Conservation (phyloP, 306 rosid genomes). For the Trichosanthes cucumerina region DNA sequence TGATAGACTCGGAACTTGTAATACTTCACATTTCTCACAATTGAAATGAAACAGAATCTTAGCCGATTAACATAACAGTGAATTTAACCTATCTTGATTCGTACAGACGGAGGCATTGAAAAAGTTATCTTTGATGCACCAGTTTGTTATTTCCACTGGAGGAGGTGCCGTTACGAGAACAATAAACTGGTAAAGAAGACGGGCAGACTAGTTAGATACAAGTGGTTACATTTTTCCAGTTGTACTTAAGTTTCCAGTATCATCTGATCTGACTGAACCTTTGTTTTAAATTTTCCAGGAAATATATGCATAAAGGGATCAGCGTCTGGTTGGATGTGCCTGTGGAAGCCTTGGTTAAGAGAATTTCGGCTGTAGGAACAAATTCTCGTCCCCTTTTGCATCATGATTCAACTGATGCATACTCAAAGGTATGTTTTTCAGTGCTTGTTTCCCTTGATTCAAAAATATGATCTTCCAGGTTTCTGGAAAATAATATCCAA, state of each 20-base stretch:
- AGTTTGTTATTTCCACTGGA: conserved; percentile 75
- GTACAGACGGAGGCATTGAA: conserved; percentile 66
- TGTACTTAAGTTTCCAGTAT: not conserved
- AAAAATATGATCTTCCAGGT: not conserved
- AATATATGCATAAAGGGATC: conserved; percentile 74
- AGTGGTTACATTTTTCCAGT: not conserved
- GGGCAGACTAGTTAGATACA: not conserved
- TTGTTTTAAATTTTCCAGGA: conserved; percentile 32
- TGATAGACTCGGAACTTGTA: not conserved
- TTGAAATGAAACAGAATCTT: not conserved
- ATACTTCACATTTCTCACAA: not conserved
- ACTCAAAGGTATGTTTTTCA: conserved; percentile 43
- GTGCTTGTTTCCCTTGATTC: not conserved
- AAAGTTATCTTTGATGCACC: conserved; percentile 53
- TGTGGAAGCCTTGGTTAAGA: conserved; percentile 71
- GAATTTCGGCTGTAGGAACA: conserved; percentile 86
- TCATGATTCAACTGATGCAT: conserved; percentile 73
- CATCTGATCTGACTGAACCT: not conserved
- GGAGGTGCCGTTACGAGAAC: conserved; percentile 88
- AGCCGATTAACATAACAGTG: conserved; percentile 7
- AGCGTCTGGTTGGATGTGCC: conserved; percentile 97
- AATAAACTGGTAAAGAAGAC: conserved; percentile 61
- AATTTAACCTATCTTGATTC: conserved; percentile 11
- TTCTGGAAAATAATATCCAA: not conserved
- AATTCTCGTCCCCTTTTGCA: conserved; percentile 88